Conservation (phyloP, 257 asterid species). For the Thymus quinquecostatus region DNA sequence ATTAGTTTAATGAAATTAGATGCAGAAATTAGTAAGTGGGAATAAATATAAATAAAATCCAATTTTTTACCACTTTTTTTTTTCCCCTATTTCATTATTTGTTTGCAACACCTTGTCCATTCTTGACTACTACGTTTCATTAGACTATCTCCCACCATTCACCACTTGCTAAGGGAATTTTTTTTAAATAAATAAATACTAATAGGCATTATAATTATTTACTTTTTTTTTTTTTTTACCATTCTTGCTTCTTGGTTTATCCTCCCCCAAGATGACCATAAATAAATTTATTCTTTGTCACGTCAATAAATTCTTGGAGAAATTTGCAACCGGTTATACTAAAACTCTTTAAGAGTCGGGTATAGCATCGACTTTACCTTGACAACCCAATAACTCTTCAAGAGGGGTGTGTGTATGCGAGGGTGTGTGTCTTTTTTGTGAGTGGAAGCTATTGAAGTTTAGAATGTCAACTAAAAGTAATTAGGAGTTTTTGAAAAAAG, state of each 20-base stretch:
- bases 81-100: not conserved
- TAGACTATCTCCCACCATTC: slow-evolving; percentile 1
- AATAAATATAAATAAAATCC: not conserved
- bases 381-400: not conserved
- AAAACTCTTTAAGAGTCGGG: not conserved
- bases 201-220: too few species aligned
- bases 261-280: not conserved
- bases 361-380: too few species aligned
- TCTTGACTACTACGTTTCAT: slow-evolving; percentile 18
- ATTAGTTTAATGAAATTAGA: not conserved
- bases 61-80: slow-evolving; percentile 26
- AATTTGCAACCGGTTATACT: not conserved
- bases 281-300: too few species aligned
- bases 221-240: not conserved
- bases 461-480: not conserved
- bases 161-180: not conserved
- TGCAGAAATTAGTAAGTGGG: too few species aligned
- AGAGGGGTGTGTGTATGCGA: not conserved
- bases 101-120: slow-evolving; percentile 21
- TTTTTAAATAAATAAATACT: too few species aligned
- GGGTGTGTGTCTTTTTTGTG: not conserved
- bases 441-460: not conserved
- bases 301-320: not conserved
- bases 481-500: not conserved
- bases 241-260: not conserved